phyloP scores from a whole-genome alignment of 2,329 filamentous ascomycete species.

The Epichloe hybrida region DNA sequence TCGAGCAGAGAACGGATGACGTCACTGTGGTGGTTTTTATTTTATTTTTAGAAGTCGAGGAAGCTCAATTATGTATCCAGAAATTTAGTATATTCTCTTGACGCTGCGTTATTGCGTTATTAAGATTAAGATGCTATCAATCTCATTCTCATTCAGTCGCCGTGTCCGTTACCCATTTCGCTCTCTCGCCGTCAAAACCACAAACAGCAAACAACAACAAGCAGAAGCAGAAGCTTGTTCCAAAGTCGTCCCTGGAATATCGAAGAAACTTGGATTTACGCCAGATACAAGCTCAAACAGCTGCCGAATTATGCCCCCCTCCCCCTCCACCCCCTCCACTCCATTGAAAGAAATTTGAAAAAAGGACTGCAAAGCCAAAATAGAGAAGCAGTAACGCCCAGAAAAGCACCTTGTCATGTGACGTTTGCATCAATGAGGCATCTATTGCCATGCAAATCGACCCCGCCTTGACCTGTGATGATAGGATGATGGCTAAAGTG shows the following conservation, averaged over 20 bases:
- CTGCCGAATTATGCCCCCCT: no score
- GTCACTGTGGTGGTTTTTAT: no score
- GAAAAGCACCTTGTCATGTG: background rate
- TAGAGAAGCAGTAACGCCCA: background rate
- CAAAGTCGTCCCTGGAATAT: background rate
- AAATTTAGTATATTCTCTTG: background rate
- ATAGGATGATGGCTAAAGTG: background rate
- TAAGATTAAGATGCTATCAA: slow-evolving; percentile 1
- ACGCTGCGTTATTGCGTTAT: background rate
- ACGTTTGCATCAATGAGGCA: background rate
- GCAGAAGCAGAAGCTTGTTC: background rate
- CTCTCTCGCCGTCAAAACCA: background rate
- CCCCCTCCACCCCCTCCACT: no score
- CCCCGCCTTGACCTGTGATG: background rate
- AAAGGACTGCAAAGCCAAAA: background rate
- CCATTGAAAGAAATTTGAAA: no score
- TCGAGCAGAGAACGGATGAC: no score
- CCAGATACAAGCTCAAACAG: background rate
- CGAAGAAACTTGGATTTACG: background rate
- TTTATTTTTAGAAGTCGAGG: no score
- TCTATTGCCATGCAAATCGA: background rate
- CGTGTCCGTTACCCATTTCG: background rate
- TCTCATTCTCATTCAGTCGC: slow-evolving; percentile 3
- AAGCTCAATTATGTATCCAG: no score
- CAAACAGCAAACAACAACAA: background rate